These are phyloP conservation scores for Brassica cretica DNA, from an alignment of 345 rosid species.

Conservation along the genomic window DNA sequence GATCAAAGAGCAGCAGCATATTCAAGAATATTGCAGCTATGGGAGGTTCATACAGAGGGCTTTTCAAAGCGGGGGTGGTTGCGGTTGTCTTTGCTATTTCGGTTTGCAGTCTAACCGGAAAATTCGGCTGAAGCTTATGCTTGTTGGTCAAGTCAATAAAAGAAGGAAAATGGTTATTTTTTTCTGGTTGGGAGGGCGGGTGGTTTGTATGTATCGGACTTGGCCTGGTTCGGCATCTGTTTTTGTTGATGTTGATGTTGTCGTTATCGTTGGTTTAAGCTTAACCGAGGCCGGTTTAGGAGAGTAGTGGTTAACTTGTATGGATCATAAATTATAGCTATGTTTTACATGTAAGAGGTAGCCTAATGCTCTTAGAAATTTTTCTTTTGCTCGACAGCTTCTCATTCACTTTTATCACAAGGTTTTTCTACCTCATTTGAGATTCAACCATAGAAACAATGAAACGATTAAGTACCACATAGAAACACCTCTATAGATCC, in stretches of 20 bases:
- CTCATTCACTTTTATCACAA: too few relatives aligned
- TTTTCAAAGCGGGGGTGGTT: constrained; percentile 40
- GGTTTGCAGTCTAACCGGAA: constrained; percentile 28
- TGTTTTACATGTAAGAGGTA: constrained; percentile 7
- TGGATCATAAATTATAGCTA: neutral
- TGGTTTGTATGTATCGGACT: constrained; percentile 17
- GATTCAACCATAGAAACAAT: too few relatives aligned
- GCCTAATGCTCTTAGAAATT: neutral
- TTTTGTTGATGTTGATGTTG: neutral
- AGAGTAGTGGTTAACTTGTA: constrained; percentile 17
- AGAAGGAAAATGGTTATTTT: neutral
- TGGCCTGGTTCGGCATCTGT: constrained; percentile 10
- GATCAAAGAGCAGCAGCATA: constrained; percentile 23
- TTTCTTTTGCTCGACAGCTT: neutral
- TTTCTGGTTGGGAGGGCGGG: neutral
- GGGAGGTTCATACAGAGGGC: constrained; percentile 26
- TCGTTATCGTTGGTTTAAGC: constrained; percentile 8
- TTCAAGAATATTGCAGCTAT: constrained; percentile 35
- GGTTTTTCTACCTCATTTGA: too few relatives aligned
- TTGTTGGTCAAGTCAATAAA: constrained; percentile 1
- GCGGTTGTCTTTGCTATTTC: constrained; percentile 43
- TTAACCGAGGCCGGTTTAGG: constrained; percentile 17
- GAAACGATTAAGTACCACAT: too few relatives aligned
- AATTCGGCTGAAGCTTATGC: neutral
- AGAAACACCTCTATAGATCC: neutral